Evolutionary conservation across 2,329 filamentous ascomycete genomes (phyloP).

Genomic region (Chaetomiaceae sp.): DNA sequence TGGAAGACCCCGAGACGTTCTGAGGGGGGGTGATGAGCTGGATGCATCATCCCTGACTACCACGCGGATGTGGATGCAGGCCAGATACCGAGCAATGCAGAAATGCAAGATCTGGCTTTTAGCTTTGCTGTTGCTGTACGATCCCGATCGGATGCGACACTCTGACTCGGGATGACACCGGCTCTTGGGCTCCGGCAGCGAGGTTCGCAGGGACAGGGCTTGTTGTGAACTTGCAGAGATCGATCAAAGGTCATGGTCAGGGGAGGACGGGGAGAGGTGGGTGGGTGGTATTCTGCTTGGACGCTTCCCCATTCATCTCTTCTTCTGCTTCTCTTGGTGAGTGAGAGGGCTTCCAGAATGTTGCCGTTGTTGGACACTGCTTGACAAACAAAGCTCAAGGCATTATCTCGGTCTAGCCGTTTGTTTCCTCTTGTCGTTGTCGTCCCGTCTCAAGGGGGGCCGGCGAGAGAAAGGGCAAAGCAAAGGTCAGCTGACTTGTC

Average conservation of each 20-base stretch:
- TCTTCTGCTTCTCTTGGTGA: not conserved
- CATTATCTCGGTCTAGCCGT: not conserved
- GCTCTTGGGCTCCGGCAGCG: not conserved
- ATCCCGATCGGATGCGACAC: conserved; percentile 4
- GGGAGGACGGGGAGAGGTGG: not conserved
- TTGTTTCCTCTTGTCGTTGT: not conserved
- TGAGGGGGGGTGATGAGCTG: too few relatives aligned
- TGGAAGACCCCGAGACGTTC: too few relatives aligned
- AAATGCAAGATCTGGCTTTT: conserved; percentile 10
- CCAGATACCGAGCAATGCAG: conserved; percentile 16
- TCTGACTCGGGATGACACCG: conserved; percentile 10
- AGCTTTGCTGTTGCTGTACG: too few relatives aligned
- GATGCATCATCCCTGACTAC: conserved; percentile 1
- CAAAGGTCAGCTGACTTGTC: not conserved
- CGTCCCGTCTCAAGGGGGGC: too few relatives aligned
- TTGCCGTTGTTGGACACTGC: not conserved
- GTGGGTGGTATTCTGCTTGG: not conserved
- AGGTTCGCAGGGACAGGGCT: conserved; percentile 3
- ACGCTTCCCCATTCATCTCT: not conserved
- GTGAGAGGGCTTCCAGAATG: not conserved
- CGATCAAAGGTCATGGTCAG: too few relatives aligned
- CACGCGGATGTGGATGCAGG: conserved; percentile 13
- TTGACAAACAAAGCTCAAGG: too few relatives aligned
- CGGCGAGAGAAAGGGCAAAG: too few relatives aligned
- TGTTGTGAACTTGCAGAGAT: not conserved